Base-by-base conservation (phyloP, 768 basidiomycete genomes). In the Cyathus striatus region DNA sequence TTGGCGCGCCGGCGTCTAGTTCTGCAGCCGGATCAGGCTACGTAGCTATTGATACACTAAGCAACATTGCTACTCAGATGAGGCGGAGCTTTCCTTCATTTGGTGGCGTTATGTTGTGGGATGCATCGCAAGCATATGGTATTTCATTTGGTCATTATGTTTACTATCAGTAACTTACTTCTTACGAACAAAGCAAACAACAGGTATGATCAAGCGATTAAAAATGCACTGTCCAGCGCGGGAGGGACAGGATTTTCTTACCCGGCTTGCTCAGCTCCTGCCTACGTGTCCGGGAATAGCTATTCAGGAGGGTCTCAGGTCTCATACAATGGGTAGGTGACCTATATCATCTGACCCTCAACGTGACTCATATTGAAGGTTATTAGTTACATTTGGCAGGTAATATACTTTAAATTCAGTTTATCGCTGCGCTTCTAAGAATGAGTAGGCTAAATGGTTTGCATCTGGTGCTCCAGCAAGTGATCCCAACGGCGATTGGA, bases 221-320 rank as follows among this genome's bases (percentile, higher is more conserved):
- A 86, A 62, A 71, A 73, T 45, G 70, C 76, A 21, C 65, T 85
- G 26, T 58, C 62, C 12, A 74, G 76, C 12, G 77, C 81, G 25
- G 81, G 83, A 37, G 79, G 81, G n/a, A 79, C 77, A 14, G 81
- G 82, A 6, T 86, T 85, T 58, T 76, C 75, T 2, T 84, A 69
- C 60, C 80, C 81, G 13, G 49, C 74, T 40, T 86, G 81, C 55
- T 68, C 73, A 30, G 78, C 81, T 7, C 65, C 78, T 14, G 69
- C 77, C 0, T 85, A 61, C 51, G 63, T 65, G 39, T 55, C 73
- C 6, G 76, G 78, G 14, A 67, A 57, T 6, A 64, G 54, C 43
- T 83, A 86, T 56, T 51, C 68, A 4, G 79, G 66, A 3, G 76
- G 76, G 21, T 62, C 70, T 2, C 54, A 68, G 47, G 82, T 78